A percentile compares a stretch with the other conserved stretches of the same genome.
phyloP scores from a whole-genome alignment of 768 basidiomycete genomes.

The Collybia mongolica region DNA sequence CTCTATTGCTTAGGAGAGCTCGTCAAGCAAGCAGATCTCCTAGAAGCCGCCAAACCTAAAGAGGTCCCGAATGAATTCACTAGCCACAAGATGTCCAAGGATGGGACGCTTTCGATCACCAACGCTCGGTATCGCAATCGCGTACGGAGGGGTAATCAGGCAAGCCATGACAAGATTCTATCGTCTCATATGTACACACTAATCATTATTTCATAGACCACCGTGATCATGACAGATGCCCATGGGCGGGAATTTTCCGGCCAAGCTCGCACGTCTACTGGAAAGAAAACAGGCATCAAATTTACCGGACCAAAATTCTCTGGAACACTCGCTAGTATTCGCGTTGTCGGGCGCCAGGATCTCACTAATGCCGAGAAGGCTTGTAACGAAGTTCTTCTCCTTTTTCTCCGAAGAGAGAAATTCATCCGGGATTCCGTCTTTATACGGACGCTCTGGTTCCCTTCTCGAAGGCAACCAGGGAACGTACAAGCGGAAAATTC shows the following conservation, averaged over 20 bases:
- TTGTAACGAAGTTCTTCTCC: slow-evolving; percentile 34
- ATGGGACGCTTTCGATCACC: slow-evolving; percentile 27
- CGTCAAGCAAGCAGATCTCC: slow-evolving; percentile 27
- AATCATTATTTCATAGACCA: slow-evolving; percentile 19
- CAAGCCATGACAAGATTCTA: slow-evolving; percentile 11
- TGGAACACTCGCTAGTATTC: slow-evolving; percentile 27
- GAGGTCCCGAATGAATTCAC: slow-evolving; percentile 33
- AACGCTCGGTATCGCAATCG: slow-evolving; percentile 43
- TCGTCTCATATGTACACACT: background rate
- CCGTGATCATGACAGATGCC: slow-evolving; percentile 32
- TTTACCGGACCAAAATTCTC: slow-evolving; percentile 17
- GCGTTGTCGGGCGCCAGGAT: slow-evolving; percentile 40
- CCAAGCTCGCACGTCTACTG: slow-evolving; percentile 25
- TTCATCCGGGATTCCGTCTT: slow-evolving; percentile 29
- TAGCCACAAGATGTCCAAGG: slow-evolving; percentile 15
- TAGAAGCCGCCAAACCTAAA: slow-evolving; percentile 31
- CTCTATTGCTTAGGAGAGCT: slow-evolving; percentile 27
- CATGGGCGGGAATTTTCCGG: slow-evolving; percentile 29
- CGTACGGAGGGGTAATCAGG: slow-evolving; percentile 35
- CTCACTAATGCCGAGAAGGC: slow-evolving; percentile 37
- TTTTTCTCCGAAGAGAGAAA: slow-evolving; percentile 28
- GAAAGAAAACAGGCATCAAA: slow-evolving; percentile 33
- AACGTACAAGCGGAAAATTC: background rate
- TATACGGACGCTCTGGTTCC: slow-evolving; percentile 41
- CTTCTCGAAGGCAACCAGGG: slow-evolving; percentile 12